Base-by-base conservation (phyloP, 805 yeast species). In the Myxozyma sirexii region DNA sequence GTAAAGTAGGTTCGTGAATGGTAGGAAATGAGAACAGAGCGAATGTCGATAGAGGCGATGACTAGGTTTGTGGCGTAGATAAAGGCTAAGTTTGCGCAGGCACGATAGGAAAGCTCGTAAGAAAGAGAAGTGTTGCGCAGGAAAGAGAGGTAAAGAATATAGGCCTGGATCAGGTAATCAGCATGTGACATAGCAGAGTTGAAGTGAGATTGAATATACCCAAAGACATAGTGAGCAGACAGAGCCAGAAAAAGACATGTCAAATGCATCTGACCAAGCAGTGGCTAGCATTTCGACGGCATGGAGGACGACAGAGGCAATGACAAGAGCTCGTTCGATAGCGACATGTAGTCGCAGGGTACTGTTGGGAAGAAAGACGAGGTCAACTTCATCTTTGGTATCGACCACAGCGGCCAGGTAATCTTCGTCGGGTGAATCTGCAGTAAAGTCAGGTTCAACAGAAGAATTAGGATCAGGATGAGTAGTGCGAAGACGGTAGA, bases 71-170 rank as follows among this genome's bases (percentile, higher is more conserved):
- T 42, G 26, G 61, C 27, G 49, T 68, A 68, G 24, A 70, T 26
- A 4, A 57, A 33, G 6, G 69, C 65, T 13, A 68, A 60, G 42
- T 69, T 72, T 33, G 57, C 50, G 70, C 72, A 70, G 10, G 67
- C 42, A 65, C 63, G 4, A 26, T n/a, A 57, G 21, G 45, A 62
- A 23, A 59, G 50, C 17, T 37, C 51, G 6, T 17, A 7, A 10
- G 51, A 19, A 7, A 63, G 51, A 3, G 59, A 54, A 10, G 63
- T 17, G 19, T 64, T 42, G 37, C 65, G 48, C 2, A 60, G 65
- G 0, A 60, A 43, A 31, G 61, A 15, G n/a, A 60, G 24, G 24
- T 41, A 4, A 7, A 60, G 39, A 8, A 49, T 26, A 19, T 54
- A 48, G 17, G 17, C n/a, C 53, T 48, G 23, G 8, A 38, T 2